Conservation (phyloP, 1,284 basidiomycete species). For the Boletus sp. region DNA sequence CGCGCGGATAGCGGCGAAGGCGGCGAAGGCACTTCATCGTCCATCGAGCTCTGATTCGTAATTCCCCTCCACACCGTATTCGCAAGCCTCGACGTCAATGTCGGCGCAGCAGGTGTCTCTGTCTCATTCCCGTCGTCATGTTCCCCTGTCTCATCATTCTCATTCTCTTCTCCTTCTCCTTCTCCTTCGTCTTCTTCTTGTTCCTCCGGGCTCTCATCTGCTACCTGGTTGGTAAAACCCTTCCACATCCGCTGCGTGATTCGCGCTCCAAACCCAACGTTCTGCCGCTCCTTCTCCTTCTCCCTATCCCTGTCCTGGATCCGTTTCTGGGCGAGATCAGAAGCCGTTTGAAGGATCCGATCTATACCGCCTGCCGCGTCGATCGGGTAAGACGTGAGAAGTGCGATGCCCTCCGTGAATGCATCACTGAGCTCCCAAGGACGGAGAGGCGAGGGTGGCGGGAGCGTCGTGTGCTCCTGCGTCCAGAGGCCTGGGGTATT, state of each 20-base stretch:
- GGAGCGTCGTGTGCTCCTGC: conserved; percentile 40
- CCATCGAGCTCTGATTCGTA: conserved; percentile 71
- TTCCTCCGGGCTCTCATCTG: conserved; percentile 36
- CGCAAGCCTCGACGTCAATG: conserved; percentile 52
- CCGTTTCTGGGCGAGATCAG: conserved; percentile 53
- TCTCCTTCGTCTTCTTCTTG: conserved; percentile 22
- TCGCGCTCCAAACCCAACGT: conserved; percentile 48
- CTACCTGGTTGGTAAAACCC: conserved; percentile 52
- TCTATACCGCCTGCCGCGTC: conserved; percentile 65
- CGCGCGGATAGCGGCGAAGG: conserved; percentile 41
- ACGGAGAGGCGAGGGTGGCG: conserved; percentile 43
- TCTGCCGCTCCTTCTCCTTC: conserved; percentile 32
- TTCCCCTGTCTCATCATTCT: conserved; percentile 35
- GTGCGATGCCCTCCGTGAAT: conserved; percentile 60
- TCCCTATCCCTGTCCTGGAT: conserved; percentile 35
- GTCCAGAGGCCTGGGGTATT: conserved; percentile 53
- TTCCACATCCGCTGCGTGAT: conserved; percentile 65
- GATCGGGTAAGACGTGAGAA: conserved; percentile 62
- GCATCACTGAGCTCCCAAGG: conserved; percentile 58
- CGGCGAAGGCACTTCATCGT: conserved; percentile 40
- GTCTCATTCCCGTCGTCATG: conserved; percentile 44
- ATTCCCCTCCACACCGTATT: conserved; percentile 68
- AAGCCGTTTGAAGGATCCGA: conserved; percentile 61
- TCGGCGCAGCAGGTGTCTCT: conserved; percentile 38
- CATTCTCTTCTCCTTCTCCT: conserved; percentile 26